Conservation (phyloP, 768 basidiomycete species). For the Podaxis rugospora region DNA sequence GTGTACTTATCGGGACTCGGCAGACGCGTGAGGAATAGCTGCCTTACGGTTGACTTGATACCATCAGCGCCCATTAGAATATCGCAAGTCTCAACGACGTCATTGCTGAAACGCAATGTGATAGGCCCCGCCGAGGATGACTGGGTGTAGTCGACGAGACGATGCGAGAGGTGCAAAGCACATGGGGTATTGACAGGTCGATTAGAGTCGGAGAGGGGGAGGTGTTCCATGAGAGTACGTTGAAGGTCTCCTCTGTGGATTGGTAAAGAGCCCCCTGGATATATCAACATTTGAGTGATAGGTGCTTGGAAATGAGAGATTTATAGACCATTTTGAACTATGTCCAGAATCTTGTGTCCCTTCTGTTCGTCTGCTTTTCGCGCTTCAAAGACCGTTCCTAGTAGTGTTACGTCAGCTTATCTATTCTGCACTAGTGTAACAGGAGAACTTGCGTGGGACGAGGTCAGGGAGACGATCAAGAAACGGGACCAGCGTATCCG, state of each 20-base stretch:
- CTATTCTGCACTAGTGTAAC: neutral
- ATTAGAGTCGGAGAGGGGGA: slow-evolving; percentile 17
- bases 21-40: slow-evolving; percentile 13
- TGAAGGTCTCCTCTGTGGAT: slow-evolving; percentile 27
- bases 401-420: neutral
- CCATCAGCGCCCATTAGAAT: slow-evolving; percentile 41
- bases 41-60: slow-evolving; percentile 29
- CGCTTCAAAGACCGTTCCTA: neutral
- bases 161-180: slow-evolving; percentile 22
- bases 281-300: neutral
- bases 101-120: slow-evolving; percentile 23
- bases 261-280: slow-evolving; percentile 20
- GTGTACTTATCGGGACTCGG: neutral
- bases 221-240: slow-evolving; percentile 29
- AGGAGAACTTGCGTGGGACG: slow-evolving; percentile 6
- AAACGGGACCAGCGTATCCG: slow-evolving; percentile 9
- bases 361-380: neutral
- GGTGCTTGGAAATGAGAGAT: neutral
- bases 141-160: neutral
- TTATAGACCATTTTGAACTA: neutral
- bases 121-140: slow-evolving; percentile 18
- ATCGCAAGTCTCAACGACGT: neutral
- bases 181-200: neutral
- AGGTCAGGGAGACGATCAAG: slow-evolving; percentile 11
- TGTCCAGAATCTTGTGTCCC: neutral